A percentile compares a stretch with the other conserved stretches of the same genome.
Evolutionary conservation across 2,329 filamentous ascomycete genomes (phyloP).

Genomic region (Tricladium varicosporioides): DNA sequence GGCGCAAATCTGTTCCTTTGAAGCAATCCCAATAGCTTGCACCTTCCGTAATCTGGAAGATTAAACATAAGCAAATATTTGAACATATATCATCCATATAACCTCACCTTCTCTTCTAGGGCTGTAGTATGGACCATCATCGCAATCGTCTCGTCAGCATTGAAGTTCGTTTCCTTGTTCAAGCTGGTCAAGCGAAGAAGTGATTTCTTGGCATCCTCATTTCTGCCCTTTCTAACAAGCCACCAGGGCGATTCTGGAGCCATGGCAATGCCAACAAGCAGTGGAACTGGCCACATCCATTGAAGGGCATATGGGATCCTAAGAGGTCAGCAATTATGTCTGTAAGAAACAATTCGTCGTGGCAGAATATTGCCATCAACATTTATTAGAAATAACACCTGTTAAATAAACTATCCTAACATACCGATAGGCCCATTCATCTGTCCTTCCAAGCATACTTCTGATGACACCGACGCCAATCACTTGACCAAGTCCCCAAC

Average conservation of each 20-base stretch:
- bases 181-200: constrained; percentile 32
- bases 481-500: constrained; percentile 52
- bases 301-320: constrained; percentile 49
- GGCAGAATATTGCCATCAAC: background rate
- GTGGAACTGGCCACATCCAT: constrained; percentile 52
- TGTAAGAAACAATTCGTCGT: no score
- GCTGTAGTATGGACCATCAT: constrained; percentile 58
- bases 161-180: constrained; percentile 42
- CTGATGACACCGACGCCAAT: constrained; percentile 51
- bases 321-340: background rate
- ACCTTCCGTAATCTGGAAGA: constrained; percentile 33
- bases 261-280: constrained; percentile 45
- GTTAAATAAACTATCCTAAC: background rate
- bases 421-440: constrained; percentile 48
- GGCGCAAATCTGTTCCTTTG: constrained; percentile 46
- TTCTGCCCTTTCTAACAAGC: constrained; percentile 45
- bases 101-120: constrained; percentile 45
- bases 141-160: constrained; percentile 48
- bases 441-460: constrained; percentile 42
- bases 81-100: no score
- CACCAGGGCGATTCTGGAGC: constrained; percentile 52
- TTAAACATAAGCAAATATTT: background rate
- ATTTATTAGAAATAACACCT: background rate
- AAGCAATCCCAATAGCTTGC: constrained; percentile 52
- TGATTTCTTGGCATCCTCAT: constrained; percentile 44